A percentile compares a stretch with the other conserved stretches of the same genome.
These are phyloP conservation scores for Nakazawaea sp. DNA, from an alignment of 805 yeast genomes.

Conservation along the genomic window DNA sequence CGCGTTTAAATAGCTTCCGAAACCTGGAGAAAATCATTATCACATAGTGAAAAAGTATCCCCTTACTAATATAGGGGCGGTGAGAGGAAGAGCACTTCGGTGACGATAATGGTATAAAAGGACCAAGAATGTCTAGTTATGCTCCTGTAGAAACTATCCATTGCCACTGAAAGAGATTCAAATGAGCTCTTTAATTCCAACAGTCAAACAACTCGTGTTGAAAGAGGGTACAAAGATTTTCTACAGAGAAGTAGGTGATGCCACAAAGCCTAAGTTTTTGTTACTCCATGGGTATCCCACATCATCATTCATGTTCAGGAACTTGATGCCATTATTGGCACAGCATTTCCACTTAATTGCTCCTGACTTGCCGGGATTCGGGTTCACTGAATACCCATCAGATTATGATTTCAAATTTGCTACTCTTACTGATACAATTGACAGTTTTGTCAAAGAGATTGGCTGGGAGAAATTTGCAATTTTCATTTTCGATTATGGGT, in stretches of 20 bases:
- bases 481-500: conserved; percentile 37
- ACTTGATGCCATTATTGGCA: conserved; percentile 29
- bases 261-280: conserved; percentile 25
- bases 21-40: too few species aligned
- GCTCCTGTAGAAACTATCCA: too few species aligned
- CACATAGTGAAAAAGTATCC: too few species aligned
- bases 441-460: conserved; percentile 21
- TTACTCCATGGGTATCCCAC: conserved; percentile 39
- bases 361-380: conserved; percentile 39
- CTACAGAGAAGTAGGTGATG: conserved; percentile 33
- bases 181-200: too few species aligned
- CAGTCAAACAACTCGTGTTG: background rate
- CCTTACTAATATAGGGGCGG: too few species aligned
- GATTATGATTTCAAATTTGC: conserved; percentile 25
- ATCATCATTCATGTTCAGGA: conserved; percentile 32
- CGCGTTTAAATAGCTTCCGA: too few species aligned
- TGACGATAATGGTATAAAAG: too few species aligned
- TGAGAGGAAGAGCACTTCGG: too few species aligned
- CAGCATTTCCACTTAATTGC: conserved; percentile 31
- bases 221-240: conserved; percentile 25
- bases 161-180: too few species aligned
- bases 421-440: conserved; percentile 24
- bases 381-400: conserved; percentile 26
- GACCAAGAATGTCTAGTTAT: too few species aligned
- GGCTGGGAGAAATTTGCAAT: conserved; percentile 22